Evolutionary conservation across 2,329 filamentous ascomycete genomes (phyloP), one percentile per base, ranked within the genome.

Genomic region (Aspergillus luchuensis): DNA sequence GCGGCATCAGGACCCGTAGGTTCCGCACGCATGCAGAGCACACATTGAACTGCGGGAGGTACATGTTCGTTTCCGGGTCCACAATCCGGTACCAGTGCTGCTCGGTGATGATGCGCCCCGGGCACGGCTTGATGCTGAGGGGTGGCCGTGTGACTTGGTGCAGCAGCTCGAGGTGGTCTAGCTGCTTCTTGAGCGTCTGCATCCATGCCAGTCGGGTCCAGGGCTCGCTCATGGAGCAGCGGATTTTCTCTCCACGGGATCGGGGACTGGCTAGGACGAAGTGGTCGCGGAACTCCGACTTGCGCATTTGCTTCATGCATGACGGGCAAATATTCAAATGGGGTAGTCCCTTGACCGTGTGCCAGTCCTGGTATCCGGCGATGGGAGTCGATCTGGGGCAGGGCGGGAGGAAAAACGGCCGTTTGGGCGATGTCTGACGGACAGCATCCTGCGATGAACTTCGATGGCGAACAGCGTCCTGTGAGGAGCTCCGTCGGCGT

Each of bases 171-270:
- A 95, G 78, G 65, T 91, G 87, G 3, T 84, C 81, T 17, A 85
- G 81, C 11, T 86, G 78, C 66, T 91, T 86, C 74, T 92, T 92
- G 56, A 90, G 79, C 2, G 88, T 93, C 63, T 96, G 82, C 3
- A 93, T 82, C 87, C 90, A 96, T 0, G 92, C 92, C 41, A 97
- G 87, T 28, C 91, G 87, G 68, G 91, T 89, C 91, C 92, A 97
- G 0, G 89, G 86, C 11, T 86, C 84, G 30, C 91, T 91, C 75
- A 97, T 91, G 65, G 92, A 89, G 77, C 94, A 98, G 49, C 84
- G 81, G 7, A 91, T 82, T 49, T 85, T 81, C 43, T 82, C 80
- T 13, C 85, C 83, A 2, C 82, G 79, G 4, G 85, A 80, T 15
- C 87, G 85, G 28, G 82, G 79, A 30, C 86, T 82, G 38, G 86